These are phyloP conservation scores for Leishmania arabica DNA, from an alignment of 208 protist genomes.

Conservation along the genomic window DNA sequence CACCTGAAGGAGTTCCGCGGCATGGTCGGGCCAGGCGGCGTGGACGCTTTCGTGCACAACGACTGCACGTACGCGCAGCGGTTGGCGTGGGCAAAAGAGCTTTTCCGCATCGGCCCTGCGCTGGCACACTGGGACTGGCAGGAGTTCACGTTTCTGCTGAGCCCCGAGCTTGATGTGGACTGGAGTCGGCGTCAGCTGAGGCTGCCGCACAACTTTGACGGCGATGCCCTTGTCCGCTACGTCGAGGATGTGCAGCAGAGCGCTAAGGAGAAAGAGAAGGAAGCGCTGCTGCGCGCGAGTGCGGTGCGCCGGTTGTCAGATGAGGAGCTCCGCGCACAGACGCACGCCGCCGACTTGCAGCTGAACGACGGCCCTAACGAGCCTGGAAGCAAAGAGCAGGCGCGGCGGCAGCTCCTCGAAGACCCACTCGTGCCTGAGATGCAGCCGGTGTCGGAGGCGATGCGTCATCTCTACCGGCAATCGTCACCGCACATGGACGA, in stretches of 20 bases:
- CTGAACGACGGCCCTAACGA: conserved; percentile 20
- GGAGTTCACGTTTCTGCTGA: conserved; percentile 87
- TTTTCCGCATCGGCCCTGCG: conserved; percentile 76
- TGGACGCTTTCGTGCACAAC: conserved; percentile 86
- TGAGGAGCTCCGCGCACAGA: conserved; percentile 44
- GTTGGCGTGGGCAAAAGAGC: conserved; percentile 87
- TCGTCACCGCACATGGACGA: conserved; percentile 83
- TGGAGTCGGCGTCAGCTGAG: conserved; percentile 67
- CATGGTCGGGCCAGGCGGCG: conserved; percentile 74
- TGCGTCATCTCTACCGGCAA: conserved; percentile 59
- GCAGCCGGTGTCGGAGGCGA: conserved; percentile 21
- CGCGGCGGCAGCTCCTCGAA: conserved; percentile 8
- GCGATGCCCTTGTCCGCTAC: conserved; percentile 85
- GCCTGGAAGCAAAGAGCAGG: not conserved
- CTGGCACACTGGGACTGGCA: conserved; percentile 90
- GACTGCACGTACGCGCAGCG: conserved; percentile 92
- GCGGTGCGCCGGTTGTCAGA: conserved; percentile 46
- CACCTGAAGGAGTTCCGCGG: conserved; percentile 86
- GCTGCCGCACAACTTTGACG: conserved; percentile 90
- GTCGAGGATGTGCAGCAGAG: conserved; percentile 83
- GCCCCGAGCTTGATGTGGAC: conserved; percentile 79
- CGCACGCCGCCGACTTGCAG: conserved; percentile 64
- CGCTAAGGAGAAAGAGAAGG: conserved; percentile 61
- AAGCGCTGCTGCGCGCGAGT: conserved; percentile 64
- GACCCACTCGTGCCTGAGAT: conserved; percentile 27